These are phyloP conservation scores for Lepiota brunneoincarnata DNA, from an alignment of 768 basidiomycete genomes.

Conservation along the genomic window DNA sequence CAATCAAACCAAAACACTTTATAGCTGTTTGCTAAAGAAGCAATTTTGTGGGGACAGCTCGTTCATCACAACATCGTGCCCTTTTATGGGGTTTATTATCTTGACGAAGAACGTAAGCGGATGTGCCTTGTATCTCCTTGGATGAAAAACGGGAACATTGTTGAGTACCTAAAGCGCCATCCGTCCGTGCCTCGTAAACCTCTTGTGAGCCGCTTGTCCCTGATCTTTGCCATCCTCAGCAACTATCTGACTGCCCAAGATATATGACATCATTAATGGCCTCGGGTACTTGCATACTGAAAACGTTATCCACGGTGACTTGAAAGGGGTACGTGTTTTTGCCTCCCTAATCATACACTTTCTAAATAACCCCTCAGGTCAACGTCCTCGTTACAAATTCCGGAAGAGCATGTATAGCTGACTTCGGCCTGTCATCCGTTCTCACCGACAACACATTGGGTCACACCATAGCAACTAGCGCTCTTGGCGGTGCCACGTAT, in stretches of 20 bases:
- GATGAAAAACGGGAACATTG: constrained; percentile 11
- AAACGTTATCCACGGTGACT: constrained; percentile 15
- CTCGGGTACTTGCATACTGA: constrained; percentile 13
- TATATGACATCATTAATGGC: constrained; percentile 12
- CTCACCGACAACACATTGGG: constrained; percentile 3
- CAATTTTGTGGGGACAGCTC: constrained; percentile 2
- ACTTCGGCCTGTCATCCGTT: constrained; percentile 14
- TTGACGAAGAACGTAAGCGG: not conserved
- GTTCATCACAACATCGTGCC: constrained; percentile 8
- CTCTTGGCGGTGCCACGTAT: not conserved
- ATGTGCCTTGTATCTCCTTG: constrained; percentile 11
- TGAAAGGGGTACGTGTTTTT: constrained; percentile 13
- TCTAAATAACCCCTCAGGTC: constrained; percentile 3
- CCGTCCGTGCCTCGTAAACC: not conserved
- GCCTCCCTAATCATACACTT: not conserved
- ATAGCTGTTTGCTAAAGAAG: not conserved
- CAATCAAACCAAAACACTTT: too few species aligned
- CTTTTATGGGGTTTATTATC: constrained; percentile 10
- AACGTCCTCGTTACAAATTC: constrained; percentile 14
- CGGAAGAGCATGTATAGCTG: constrained; percentile 13
- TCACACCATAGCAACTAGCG: not conserved
- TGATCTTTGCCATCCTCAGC: not conserved
- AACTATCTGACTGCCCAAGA: not conserved
- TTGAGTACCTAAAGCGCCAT: not conserved
- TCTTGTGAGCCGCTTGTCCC: constrained; percentile 1